phyloP scores from a whole-genome alignment of 2,329 filamentous ascomycete genomes.

The Colletotrichum sp. region DNA sequence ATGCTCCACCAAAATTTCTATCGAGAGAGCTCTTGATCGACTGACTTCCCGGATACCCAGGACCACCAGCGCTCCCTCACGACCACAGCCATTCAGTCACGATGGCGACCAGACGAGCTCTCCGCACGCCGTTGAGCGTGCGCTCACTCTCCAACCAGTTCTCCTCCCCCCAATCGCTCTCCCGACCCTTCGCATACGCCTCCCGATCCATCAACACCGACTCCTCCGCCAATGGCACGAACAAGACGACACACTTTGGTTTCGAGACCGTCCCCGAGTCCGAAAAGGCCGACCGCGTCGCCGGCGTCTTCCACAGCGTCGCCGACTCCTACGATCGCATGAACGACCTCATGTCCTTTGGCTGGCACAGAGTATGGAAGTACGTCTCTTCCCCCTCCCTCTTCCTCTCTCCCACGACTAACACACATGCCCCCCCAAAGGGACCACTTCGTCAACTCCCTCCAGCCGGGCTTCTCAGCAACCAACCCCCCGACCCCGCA shows the following conservation, averaged over 20 bases:
- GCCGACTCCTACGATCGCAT: conserved; percentile 95
- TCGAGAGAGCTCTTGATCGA: conserved; percentile 10
- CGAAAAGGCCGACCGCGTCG: conserved; percentile 76
- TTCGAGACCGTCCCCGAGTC: conserved; percentile 84
- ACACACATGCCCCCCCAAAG: conserved; percentile 34
- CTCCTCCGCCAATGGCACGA: conserved; percentile 33
- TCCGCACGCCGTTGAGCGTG: conserved; percentile 9
- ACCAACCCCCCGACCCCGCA: conserved; percentile 51
- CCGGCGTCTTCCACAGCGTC: conserved; percentile 91
- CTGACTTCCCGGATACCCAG: not conserved
- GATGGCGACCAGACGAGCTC: conserved; percentile 11
- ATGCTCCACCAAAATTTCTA: conserved; percentile 17
- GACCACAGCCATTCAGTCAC: not conserved
- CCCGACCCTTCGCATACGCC: conserved; percentile 32
- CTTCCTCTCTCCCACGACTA: not conserved
- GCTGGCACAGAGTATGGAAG: conserved; percentile 96
- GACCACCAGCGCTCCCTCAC: conserved; percentile 9
- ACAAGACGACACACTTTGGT: conserved; percentile 85
- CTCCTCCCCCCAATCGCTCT: not conserved
- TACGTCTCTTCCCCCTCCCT: conserved; percentile 35
- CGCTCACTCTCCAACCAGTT: not conserved
- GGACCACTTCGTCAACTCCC: conserved; percentile 89
- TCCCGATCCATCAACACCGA: conserved; percentile 27
- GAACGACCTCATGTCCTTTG: conserved; percentile 99
- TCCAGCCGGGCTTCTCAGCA: conserved; percentile 77